phyloP scores from a whole-genome alignment of 495 filamentous ascomycete genomes.

The Aspergillus baeticus region DNA sequence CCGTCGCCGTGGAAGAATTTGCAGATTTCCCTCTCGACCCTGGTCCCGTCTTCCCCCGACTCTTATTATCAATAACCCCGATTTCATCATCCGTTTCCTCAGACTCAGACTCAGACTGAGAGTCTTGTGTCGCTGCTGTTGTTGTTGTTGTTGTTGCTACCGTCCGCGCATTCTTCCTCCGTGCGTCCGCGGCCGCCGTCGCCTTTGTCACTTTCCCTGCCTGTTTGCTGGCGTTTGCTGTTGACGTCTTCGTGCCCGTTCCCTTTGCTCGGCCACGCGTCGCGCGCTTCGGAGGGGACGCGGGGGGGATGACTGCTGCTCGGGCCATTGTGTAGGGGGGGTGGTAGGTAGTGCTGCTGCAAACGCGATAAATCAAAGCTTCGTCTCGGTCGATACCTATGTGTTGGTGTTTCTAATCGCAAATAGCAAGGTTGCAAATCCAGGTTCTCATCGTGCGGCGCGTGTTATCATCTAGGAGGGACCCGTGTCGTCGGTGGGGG shows the following conservation, averaged over 20 bases:
- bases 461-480: not conserved
- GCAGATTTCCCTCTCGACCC: constrained; percentile 20
- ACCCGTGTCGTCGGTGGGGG: no score
- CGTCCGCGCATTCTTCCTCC: constrained; percentile 10
- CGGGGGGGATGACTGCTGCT: constrained; percentile 40
- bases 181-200: constrained; percentile 14
- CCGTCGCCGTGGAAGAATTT: constrained; percentile 11
- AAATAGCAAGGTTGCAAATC: not conserved
- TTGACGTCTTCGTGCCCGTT: constrained; percentile 19
- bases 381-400: not conserved
- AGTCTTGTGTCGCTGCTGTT: not conserved
- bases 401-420: not conserved
- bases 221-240: constrained; percentile 19
- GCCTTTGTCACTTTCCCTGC: constrained; percentile 22
- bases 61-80: constrained; percentile 26
- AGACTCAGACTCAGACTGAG: constrained; percentile 26
- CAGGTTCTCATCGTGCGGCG: constrained; percentile 13
- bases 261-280: constrained; percentile 30
- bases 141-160: not conserved
- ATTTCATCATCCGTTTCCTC: constrained; percentile 44
- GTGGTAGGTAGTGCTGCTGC: not conserved
- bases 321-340: constrained; percentile 33
- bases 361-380: not conserved
- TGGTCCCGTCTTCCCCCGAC: constrained; percentile 14
- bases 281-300: constrained; percentile 34